Conservation (phyloP, 306 rosid species). For the Oemleria cerasiformis region DNA sequence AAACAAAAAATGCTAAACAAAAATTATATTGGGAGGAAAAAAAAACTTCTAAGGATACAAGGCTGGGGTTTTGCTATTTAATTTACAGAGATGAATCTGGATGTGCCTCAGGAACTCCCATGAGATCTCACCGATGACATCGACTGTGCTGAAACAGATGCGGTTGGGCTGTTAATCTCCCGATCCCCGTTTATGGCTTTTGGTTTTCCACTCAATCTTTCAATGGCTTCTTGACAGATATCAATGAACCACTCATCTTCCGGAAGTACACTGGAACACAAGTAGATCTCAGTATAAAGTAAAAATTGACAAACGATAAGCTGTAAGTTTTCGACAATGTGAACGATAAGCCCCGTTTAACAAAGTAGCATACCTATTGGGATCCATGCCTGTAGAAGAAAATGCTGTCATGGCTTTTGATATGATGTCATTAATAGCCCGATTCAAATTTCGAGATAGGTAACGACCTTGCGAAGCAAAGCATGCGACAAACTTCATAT, state of each 20-base stretch:
- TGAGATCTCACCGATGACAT: conserved; percentile 92
- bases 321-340: too few species aligned
- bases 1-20: conserved; percentile 19
- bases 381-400: conserved; percentile 93
- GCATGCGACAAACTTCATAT: conserved; percentile 94
- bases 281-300: conserved; percentile 7
- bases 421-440: conserved; percentile 82
- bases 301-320: too few species aligned
- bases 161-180: conserved; percentile 89
- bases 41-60: conserved; percentile 19
- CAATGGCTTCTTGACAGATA: conserved; percentile 78
- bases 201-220: conserved; percentile 87
- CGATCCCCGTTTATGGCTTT: conserved; percentile 77
- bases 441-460: conserved; percentile 79
- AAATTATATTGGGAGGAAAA: conserved; percentile 3
- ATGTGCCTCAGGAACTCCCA: conserved; percentile 59
- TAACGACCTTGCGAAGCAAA: conserved; percentile 94
- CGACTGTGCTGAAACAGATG: conserved; percentile 95
- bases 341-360: neutral
- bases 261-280: conserved; percentile 62
- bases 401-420: conserved; percentile 83
- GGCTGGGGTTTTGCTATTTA: conserved; percentile 21
- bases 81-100: conserved; percentile 39
- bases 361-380: conserved; percentile 53
- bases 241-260: conserved; percentile 96